A percentile compares a stretch with the other conserved stretches of the same genome.
Conservation (phyloP, 441 rosid species). For the Aquilaria agallochum region DNA sequence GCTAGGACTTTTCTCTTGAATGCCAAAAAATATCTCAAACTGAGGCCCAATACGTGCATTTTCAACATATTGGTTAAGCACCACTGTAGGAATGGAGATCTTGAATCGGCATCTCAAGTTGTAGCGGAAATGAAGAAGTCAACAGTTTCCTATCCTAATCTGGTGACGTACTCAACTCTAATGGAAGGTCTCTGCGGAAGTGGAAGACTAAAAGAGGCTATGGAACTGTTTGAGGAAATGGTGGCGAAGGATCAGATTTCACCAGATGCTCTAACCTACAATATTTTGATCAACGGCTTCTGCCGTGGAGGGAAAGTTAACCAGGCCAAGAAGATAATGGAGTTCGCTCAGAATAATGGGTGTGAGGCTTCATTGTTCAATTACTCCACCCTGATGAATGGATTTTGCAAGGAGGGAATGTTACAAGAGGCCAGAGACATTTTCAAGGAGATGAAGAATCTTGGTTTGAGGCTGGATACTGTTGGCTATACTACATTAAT, state of each 20-base stretch:
- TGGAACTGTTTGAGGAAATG: constrained; percentile 81
- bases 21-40: constrained; percentile 31
- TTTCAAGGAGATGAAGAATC: constrained; percentile 56
- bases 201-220: constrained; percentile 69
- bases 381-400: constrained; percentile 71
- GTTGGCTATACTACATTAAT: constrained; percentile 72
- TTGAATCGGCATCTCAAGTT: constrained; percentile 60
- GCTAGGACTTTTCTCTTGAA: constrained; percentile 49
- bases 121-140: constrained; percentile 73
- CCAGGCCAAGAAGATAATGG: constrained; percentile 64
- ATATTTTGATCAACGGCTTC: constrained; percentile 75
- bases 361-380: constrained; percentile 66
- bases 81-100: constrained; percentile 62
- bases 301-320: constrained; percentile 63
- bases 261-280: constrained; percentile 75
- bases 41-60: constrained; percentile 81
- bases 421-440: constrained; percentile 49
- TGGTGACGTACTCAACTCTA: constrained; percentile 77
- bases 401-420: constrained; percentile 61
- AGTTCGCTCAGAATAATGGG: constrained; percentile 78
- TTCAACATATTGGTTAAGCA: constrained; percentile 79
- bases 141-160: constrained; percentile 57
- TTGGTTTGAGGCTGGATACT: constrained; percentile 55
- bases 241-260: constrained; percentile 62
- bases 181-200: constrained; percentile 58